Percentiles rank a stretch among this genome's conserved stretches.
Evolutionary conservation across 306 rosid species (phyloP).

Genomic region (Benincasa hispida): DNA sequence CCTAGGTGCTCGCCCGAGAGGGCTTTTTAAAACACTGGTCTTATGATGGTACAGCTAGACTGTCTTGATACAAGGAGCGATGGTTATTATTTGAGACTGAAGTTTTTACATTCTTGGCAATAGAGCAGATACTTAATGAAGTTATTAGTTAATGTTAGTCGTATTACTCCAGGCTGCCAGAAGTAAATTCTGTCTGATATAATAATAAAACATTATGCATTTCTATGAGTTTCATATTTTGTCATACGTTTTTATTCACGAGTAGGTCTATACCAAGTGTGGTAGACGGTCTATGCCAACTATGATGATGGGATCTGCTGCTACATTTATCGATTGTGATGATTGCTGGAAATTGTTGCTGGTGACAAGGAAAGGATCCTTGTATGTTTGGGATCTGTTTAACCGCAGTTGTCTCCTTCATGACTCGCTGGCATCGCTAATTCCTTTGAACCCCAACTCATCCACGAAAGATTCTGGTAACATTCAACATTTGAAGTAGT

Average conservation of each 20-base stretch:
- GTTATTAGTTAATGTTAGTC: neutral
- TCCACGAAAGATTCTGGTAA: slow-evolving; percentile 66
- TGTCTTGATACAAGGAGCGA: neutral
- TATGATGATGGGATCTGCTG: slow-evolving; percentile 77
- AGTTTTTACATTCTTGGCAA: neutral
- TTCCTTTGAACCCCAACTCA: slow-evolving; percentile 42
- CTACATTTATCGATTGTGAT: slow-evolving; percentile 85
- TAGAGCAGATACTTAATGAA: neutral
- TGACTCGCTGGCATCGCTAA: slow-evolving; percentile 64
- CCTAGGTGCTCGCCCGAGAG: too few relatives aligned
- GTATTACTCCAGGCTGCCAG: neutral
- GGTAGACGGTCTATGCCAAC: slow-evolving; percentile 49
- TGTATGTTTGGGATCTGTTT: slow-evolving; percentile 79
- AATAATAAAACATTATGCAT: neutral
- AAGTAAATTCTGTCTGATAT: neutral
- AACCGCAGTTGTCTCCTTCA: slow-evolving; percentile 64
- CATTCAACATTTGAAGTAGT: neutral
- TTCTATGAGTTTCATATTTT: neutral
- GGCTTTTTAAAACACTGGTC: too few relatives aligned
- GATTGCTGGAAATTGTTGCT: slow-evolving; percentile 80
- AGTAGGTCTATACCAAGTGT: slow-evolving; percentile 76
- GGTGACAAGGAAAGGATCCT: slow-evolving; percentile 80
- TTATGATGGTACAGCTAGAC: neutral
- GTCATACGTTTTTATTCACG: slow-evolving; percentile 8
- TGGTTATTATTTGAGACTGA: neutral